Conservation (phyloP, 768 basidiomycete species). For the Scleroderma bovista region DNA sequence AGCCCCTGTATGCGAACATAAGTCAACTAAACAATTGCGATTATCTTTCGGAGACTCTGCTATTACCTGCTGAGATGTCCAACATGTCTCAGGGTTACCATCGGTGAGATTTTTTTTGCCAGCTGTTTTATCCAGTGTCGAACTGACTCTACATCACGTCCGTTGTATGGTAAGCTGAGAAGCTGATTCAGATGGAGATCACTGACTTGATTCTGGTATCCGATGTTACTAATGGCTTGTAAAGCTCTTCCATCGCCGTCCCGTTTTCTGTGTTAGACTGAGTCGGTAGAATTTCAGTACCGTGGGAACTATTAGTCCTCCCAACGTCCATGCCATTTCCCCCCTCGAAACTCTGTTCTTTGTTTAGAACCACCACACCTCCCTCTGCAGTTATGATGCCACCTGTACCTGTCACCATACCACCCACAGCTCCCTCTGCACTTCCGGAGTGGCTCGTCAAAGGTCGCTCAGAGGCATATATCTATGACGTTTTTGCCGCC, state of each 20-base stretch:
- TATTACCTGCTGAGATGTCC: constrained; percentile 74
- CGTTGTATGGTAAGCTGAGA: constrained; percentile 1
- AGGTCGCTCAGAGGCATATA: background rate
- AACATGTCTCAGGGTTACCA: constrained; percentile 72
- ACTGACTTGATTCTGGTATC: constrained; percentile 33
- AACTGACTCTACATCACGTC: constrained; percentile 57
- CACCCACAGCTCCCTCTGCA: too few relatives aligned
- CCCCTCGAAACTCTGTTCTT: background rate
- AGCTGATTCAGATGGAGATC: constrained; percentile 33
- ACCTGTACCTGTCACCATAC: too few relatives aligned
- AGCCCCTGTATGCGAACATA: constrained; percentile 46
- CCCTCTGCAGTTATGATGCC: too few relatives aligned
- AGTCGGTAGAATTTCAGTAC: too few relatives aligned
- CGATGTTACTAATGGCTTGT: constrained; percentile 16
- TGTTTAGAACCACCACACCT: background rate
- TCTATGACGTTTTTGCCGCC: background rate
- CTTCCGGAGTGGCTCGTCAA: background rate
- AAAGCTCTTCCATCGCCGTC: constrained; percentile 20
- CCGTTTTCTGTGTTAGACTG: too few relatives aligned
- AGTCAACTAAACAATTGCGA: constrained; percentile 1
- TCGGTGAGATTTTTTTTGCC: constrained; percentile 70
- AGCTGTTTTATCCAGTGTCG: constrained; percentile 67
- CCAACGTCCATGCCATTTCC: too few relatives aligned
- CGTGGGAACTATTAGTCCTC: too few relatives aligned
- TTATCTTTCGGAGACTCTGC: background rate